Evolutionary conservation across 805 yeast genomes (phyloP), one percentile per base, ranked within the genome.

Genomic region (Metschnikowia matae): DNA sequence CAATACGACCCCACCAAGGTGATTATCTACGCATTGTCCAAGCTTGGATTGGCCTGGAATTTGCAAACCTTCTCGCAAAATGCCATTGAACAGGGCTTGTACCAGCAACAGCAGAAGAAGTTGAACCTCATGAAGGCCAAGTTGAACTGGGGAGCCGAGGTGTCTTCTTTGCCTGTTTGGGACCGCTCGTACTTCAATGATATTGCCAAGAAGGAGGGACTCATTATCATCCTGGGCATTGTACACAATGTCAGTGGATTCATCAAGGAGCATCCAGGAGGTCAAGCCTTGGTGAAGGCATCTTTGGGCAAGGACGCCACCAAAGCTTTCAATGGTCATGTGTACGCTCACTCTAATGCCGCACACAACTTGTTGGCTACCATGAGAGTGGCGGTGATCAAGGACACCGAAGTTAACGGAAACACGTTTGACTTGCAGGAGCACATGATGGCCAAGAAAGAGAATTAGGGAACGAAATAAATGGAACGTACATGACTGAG

Each of bases 1-100:
- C 92, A 87, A 76, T 87, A 82, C 64, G 95, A 87, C 66, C 95
- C 95, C 58, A 86, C 94, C 45, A 87, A 87, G 70, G 62, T 80
- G 44, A 60, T 78, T 48, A 85, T 87, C 59, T 86, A 75, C 68
- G 29, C 67, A 6, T 68, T 79, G 49, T 84, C 87, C 14, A 77
- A 83, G 66, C 51, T 85, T 29, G 94, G 94, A 35, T 68, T 87
- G 54, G 83, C 91, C 20, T 81, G 79, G 70, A 83, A 85, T 72
- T 75, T 87, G 70, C 85, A 85, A 66, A 85, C 82, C 44, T 86
- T 86, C 66, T 82, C 90, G 21, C 87, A 82, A 65, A 84, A 85
- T 62, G 90, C 91, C 42, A 86, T 87, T 63, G 86, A 86, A 62
- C 92, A 87, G 70, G 91, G 91, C 62, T 72, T 85, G 55, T 75